phyloP scores from a whole-genome alignment of 805 yeast genomes.

The Saturnispora sanitii region DNA sequence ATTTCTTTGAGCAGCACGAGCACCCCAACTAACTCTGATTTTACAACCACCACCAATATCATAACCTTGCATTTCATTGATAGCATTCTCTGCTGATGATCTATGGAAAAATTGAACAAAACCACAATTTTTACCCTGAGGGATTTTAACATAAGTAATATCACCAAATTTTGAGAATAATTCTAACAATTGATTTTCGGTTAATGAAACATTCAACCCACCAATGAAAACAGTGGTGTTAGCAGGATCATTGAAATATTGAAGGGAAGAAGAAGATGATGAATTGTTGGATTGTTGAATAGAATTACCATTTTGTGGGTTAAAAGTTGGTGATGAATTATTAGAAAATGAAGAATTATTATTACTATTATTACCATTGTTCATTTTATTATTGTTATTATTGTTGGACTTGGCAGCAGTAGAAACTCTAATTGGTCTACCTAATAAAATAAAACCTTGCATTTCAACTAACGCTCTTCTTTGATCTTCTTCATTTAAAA shows the following conservation, averaged over 20 bases:
- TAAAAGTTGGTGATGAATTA: slow-evolving; percentile 3
- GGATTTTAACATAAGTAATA: slow-evolving; percentile 69
- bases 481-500: slow-evolving; percentile 54
- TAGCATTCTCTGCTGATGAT: slow-evolving; percentile 77
- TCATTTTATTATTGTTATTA: background rate
- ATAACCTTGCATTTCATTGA: slow-evolving; percentile 81
- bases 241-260: slow-evolving; percentile 62
- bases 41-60: slow-evolving; percentile 71
- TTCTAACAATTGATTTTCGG: slow-evolving; percentile 51
- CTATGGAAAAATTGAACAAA: slow-evolving; percentile 75
- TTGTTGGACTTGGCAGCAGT: slow-evolving; percentile 39
- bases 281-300: slow-evolving; percentile 12
- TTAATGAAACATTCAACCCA: slow-evolving; percentile 49
- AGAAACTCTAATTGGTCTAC: slow-evolving; percentile 69
- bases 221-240: slow-evolving; percentile 76
- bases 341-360: background rate
- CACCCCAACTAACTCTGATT: slow-evolving; percentile 82
- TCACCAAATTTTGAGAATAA: slow-evolving; percentile 62
- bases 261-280: slow-evolving; percentile 36
- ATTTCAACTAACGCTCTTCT: slow-evolving; percentile 65
- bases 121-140: slow-evolving; percentile 71
- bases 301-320: slow-evolving; percentile 14
- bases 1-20: slow-evolving; percentile 38
- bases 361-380: background rate
- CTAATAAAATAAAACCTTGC: slow-evolving; percentile 68